Base-by-base conservation (phyloP, 2,329 filamentous ascomycete genomes). In the Capronia coronata region DNA sequence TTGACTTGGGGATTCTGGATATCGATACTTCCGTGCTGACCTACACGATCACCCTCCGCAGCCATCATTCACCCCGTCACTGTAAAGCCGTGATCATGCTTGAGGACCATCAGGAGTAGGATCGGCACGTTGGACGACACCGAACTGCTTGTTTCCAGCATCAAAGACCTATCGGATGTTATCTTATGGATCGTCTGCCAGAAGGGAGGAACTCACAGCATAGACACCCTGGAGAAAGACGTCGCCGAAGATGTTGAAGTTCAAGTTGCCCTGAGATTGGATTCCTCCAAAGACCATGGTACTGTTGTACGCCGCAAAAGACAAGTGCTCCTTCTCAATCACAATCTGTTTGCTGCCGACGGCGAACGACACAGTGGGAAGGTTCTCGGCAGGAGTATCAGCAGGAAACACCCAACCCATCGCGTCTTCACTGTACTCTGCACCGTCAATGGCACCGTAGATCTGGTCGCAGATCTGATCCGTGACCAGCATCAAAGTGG, bases 401-500 rank as follows among this genome's bases (percentile, higher is more conserved):
- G 69, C 71, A 0, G 84, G 84, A 64, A 82, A 83, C 21, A 81
- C 66, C 60, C 77, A 87, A 30, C 82, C 84, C 62, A 84, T 80
- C 47, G 78, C 72, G 2, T 63, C 57, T 10, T 67, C 59, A 55
- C 82, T 75, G 60, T 82, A 82, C 39, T 65, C 71, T 8, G 80
- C 72, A 11, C 80, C 82, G 2, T 77, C 75, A 51, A 87, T 86
- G 25, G 75, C 69, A 43, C 69, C 70, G 64, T 87, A 87, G 55
- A 87, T 73, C 2, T 75, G 75, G 51, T 80, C 68, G 62, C 78
- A 82, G 10, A 78, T 73, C 1, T 67, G 62, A 61, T 87, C 84
- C 34, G 77, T 75, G 40, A 87, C 71, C 25, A 87, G 72, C 1
- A 77, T 77, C 43, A 87, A 74, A 0, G 83, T 84, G 23, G 83